Evolutionary conservation across 169 alveolate species (phyloP).

Genomic region (Babesia ovata): DNA sequence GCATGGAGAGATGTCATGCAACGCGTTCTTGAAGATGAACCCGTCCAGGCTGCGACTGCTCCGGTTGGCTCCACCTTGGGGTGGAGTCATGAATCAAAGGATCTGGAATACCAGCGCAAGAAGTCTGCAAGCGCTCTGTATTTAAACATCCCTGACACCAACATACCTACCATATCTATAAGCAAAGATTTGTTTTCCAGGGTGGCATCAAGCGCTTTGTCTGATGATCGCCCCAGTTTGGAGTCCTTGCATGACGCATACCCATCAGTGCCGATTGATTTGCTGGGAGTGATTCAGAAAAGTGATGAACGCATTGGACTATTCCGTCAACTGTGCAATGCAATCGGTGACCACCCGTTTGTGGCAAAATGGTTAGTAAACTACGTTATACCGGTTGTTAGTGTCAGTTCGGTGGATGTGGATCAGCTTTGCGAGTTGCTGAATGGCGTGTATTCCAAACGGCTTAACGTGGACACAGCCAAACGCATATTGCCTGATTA

Average conservation of each 20-base stretch:
- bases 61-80: slow-evolving; percentile 41
- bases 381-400: slow-evolving; percentile 40
- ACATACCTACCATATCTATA: slow-evolving; percentile 48
- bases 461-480: slow-evolving; percentile 36
- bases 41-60: neutral
- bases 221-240: slow-evolving; percentile 12
- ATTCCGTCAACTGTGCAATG: slow-evolving; percentile 18
- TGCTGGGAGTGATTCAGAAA: slow-evolving; percentile 40
- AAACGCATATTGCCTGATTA: slow-evolving; percentile 18
- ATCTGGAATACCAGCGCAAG: slow-evolving; percentile 26
- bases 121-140: slow-evolving; percentile 28
- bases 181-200: slow-evolving; percentile 15
- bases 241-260: slow-evolving; percentile 14
- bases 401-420: slow-evolving; percentile 4
- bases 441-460: slow-evolving; percentile 21
- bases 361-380: slow-evolving; percentile 64
- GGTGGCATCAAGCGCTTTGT: neutral
- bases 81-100: slow-evolving; percentile 41
- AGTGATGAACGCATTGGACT: slow-evolving; percentile 11
- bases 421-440: slow-evolving; percentile 42
- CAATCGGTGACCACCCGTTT: slow-evolving; percentile 27
- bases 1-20: slow-evolving; percentile 2
- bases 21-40: neutral
- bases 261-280: slow-evolving; percentile 38
- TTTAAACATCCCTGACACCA: slow-evolving; percentile 43